These are phyloP conservation scores for Globomyces pollinis-pini DNA, from an alignment of 192 early-diverging fungal species.

Conservation along the genomic window DNA sequence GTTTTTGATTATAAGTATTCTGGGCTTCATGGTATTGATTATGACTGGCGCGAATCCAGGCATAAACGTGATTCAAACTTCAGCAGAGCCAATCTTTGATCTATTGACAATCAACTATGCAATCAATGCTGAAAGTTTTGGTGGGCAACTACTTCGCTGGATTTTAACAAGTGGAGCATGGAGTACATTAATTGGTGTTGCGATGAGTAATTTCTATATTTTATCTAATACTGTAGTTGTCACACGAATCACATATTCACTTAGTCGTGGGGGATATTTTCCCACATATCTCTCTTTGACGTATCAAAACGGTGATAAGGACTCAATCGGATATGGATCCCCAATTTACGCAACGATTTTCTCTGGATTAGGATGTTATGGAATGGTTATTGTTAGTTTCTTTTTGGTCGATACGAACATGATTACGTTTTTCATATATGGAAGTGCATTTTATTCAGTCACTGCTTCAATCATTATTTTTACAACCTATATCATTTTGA, in stretches of 20 bases:
- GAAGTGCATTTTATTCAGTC: background rate
- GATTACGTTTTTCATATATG: background rate
- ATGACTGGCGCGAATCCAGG: background rate
- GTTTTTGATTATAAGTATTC: background rate
- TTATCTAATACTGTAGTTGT: no score
- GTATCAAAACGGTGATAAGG: background rate
- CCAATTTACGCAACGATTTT: background rate
- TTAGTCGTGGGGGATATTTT: background rate
- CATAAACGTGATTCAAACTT: background rate
- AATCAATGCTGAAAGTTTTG: background rate
- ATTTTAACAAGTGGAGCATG: background rate
- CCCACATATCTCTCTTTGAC: background rate
- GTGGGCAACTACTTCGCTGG: background rate
- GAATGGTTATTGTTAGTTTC: background rate
- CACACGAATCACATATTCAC: background rate
- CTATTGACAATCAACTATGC: background rate
- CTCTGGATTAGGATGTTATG: background rate
- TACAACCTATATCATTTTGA: background rate
- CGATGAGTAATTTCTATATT: background rate
- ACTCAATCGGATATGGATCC: background rate
- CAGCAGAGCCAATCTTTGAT: background rate
- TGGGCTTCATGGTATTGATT: background rate
- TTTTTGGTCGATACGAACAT: background rate
- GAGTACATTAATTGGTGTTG: background rate
- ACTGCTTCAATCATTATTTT: background rate